phyloP scores from a whole-genome alignment of 2,329 filamentous ascomycete species.

The Aspergillus sp. region DNA sequence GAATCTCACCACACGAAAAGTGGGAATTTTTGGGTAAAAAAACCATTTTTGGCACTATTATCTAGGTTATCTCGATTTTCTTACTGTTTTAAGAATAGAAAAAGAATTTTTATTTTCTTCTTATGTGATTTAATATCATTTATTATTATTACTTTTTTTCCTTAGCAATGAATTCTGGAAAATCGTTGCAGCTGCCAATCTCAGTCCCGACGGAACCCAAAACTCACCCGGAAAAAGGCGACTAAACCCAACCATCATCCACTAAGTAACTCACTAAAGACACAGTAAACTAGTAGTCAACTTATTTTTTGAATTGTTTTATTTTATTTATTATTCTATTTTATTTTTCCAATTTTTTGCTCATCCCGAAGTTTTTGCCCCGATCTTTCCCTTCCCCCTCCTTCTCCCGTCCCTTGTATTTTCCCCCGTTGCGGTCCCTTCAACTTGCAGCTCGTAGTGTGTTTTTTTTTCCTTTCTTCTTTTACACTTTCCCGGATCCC shows the following conservation, averaged over 20 bases:
- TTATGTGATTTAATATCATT: neutral
- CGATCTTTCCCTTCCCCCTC: constrained; percentile 6
- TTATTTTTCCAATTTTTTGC: neutral
- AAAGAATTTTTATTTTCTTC: neutral
- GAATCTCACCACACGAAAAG: neutral
- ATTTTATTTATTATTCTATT: too few relatives aligned
- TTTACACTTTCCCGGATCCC: constrained; percentile 1
- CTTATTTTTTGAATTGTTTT: too few relatives aligned
- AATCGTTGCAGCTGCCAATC: neutral
- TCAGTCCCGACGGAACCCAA: constrained; percentile 2
- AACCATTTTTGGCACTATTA: neutral
- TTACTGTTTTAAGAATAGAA: too few relatives aligned
- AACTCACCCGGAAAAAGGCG: neutral
- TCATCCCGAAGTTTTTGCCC: constrained; percentile 24
- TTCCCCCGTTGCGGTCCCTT: neutral
- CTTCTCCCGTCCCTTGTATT: neutral
- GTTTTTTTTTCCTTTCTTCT: constrained; percentile 7
- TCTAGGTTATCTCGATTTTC: too few relatives aligned
- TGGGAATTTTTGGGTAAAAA: neutral
- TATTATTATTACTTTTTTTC: neutral
- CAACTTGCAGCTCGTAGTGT: too few relatives aligned
- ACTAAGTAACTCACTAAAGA: neutral
- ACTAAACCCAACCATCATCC: neutral
- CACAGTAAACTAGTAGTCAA: too few relatives aligned
- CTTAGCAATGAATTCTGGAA: neutral